Base-by-base conservation (phyloP, 805 yeast genomes). In the Candida ovalis region DNA sequence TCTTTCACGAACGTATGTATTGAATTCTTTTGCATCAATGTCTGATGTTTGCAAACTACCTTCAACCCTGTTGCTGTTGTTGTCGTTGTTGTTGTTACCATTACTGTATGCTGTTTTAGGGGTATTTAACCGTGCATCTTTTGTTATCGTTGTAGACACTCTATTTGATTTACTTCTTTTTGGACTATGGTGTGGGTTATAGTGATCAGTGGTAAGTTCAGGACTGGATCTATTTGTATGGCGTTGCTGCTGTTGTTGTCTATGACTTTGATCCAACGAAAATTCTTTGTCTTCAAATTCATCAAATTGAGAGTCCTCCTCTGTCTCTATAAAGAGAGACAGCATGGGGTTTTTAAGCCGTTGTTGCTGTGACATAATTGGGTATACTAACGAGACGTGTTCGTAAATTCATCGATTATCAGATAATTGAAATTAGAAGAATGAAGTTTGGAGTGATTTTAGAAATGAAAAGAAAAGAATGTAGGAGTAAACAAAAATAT, bases 1-100 rank as follows among this genome's bases (percentile, higher is more conserved):
- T 42, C 81, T 85, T 42, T 75, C 72, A 56, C 83, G 71, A 25
- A 71, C 71, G 58, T 78, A 81, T 46, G 74, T 74, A 40, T 74
- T 41, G 37, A 56, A 56, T 47, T 52, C 54, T 6, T 50, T 48
- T 12, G 48, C 21, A 21, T 57, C 45, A 9, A 56, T 43, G 40
- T 52, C 59, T 12, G 56, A 47, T 56, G 52, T 55, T 23, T 45
- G 44, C 28, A 33, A 33, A 13, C 47, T 40, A 25, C 19, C 17
- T 15, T 19, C 13, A 12, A 8, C 30, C 12, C 13, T 36, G 40
- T 36, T 36, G 23, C 24, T 36, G 40, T 36, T 36, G 21, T 36
- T 36, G 21, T 18, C 17, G 21, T 36, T 17, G 40, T 36, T 36
- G 13, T 21, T 36, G 40, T 36, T 18, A 22, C 12, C 17, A 22